Percentiles rank a stretch among this genome's conserved stretches.
These are phyloP conservation scores for Ogataea naganishii DNA, from an alignment of 805 yeast species.

Conservation along the genomic window DNA sequence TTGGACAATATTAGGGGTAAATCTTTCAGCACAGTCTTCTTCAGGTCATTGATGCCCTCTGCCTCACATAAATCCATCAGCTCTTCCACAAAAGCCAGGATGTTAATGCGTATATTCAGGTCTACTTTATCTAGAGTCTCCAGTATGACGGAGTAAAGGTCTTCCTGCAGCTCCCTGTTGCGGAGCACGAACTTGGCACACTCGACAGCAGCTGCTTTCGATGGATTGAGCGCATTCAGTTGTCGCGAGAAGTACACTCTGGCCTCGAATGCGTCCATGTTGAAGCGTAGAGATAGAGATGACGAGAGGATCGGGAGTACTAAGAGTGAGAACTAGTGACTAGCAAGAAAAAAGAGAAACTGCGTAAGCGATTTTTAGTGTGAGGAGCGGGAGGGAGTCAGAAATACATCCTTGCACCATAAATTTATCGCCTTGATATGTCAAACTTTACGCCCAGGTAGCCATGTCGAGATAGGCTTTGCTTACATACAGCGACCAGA, in stretches of 20 bases:
- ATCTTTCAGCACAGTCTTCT: conserved; percentile 20
- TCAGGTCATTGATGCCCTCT: conserved; percentile 8
- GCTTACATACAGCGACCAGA: too few species aligned
- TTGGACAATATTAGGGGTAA: conserved; percentile 23
- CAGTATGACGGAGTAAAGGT: conserved; percentile 56
- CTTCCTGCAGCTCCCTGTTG: conserved; percentile 54
- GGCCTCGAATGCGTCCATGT: conserved; percentile 87
- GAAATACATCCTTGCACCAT: too few species aligned
- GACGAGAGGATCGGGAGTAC: too few species aligned
- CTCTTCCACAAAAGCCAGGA: conserved; percentile 65
- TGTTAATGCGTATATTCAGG: conserved; percentile 55
- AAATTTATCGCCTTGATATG: too few species aligned
- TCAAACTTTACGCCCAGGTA: too few species aligned
- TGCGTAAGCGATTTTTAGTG: too few species aligned
- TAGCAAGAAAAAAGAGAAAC: too few species aligned
- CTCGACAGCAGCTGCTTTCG: conserved; percentile 39
- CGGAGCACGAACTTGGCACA: conserved; percentile 50
- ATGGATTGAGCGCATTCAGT: conserved; percentile 57
- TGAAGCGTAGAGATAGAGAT: too few species aligned
- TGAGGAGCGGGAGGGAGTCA: too few species aligned
- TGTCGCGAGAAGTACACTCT: conserved; percentile 65
- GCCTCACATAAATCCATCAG: conserved; percentile 32
- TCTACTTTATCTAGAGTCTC: conserved; percentile 47
- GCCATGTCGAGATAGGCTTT: too few species aligned
- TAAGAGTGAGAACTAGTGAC: too few species aligned